Base-by-base conservation (phyloP, 768 basidiomycete genomes). In the Lentinula lateritia region DNA sequence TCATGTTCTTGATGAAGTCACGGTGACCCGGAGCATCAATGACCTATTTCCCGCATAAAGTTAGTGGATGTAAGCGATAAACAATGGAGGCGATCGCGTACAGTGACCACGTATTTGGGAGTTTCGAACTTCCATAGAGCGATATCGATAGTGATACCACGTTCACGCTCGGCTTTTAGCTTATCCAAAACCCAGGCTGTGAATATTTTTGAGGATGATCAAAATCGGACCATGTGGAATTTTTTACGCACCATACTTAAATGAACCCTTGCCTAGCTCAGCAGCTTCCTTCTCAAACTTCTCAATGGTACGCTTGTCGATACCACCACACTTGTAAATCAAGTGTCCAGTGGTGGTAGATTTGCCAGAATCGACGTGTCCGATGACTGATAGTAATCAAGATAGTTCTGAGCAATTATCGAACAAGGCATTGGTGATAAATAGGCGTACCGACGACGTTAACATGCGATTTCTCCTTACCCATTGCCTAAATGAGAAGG, bases 1-100 rank as follows among this genome's bases (percentile, higher is more conserved):
- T 99, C 95, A 95, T 97, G 93, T 97, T 99, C 84, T 99, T 99
- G 87, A 99, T 99, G 82, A 99, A 99, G 75, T 99, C 97, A 88
- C 97, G 95, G 78, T 97, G 95, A 74, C 96, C 96, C 52, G 97
- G 97, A 76, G 97, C 97, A 75, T 98, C 97, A 71, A 98, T 98
- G 81, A 99, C 94, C 93, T 92, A 63, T 42, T 62, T 65, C 28
- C 28, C 69, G 50, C 67, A 55, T 64, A 57, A 53, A 65, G 64
- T 64, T 43, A 64, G 66, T 54, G 58, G 50, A 64, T 58, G 52
- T 58, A 28, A 62, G 61, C 60, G 48, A 65, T 56, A 46, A 28
- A 16, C 52, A 50, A 62, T 15, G 2, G 20, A 45, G 52, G 28
- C 28, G 28, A 23, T 52, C 36, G 81, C 90, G 62, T 77, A 93